Conservation (phyloP, 1,139 yeast genomes). For the Candida pseudoviswanathii region DNA sequence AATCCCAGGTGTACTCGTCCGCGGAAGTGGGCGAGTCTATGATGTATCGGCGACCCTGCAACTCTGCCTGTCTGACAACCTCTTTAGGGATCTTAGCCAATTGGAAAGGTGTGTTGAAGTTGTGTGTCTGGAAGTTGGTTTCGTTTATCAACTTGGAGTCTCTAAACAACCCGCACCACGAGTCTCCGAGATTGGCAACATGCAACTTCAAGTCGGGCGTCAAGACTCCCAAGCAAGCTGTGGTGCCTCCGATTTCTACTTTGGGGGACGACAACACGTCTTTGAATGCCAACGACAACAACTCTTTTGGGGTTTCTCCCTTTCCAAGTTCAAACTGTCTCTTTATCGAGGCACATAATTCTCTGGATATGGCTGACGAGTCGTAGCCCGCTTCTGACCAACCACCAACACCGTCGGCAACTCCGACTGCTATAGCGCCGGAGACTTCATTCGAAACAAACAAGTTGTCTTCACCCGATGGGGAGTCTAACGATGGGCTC, state of each 20-base stretch:
- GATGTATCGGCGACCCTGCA: conserved; percentile 61
- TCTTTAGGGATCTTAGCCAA: conserved; percentile 79
- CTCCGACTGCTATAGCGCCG: conserved; percentile 70
- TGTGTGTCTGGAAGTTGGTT: conserved; percentile 81
- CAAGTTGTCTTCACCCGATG: conserved; percentile 88
- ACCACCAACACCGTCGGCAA: conserved; percentile 98
- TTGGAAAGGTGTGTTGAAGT: conserved; percentile 91
- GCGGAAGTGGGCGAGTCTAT: conserved; percentile 57
- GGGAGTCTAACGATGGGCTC: conserved; percentile 47
- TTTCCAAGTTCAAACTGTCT: conserved; percentile 26
- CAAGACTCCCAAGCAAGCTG: conserved; percentile 84
- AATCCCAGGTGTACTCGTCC: conserved; percentile 50
- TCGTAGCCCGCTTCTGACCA: conserved; percentile 94
- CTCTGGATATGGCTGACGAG: conserved; percentile 78
- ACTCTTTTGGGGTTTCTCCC: conserved; percentile 40
- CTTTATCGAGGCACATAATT: conserved; percentile 52
- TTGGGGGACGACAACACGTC: conserved; percentile 53
- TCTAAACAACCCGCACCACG: conserved; percentile 89
- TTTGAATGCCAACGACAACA: conserved; percentile 58
- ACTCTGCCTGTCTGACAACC: conserved; percentile 56
- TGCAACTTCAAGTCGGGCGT: conserved; percentile 51
- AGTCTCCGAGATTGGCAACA: conserved; percentile 89
- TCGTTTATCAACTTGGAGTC: conserved; percentile 61
- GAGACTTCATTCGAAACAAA: conserved; percentile 54
- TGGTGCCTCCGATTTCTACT: conserved; percentile 93